A percentile compares a stretch with the other conserved stretches of the same genome.
phyloP scores from a whole-genome alignment of 345 rosid species.

The Mallotus nudiflorus region DNA sequence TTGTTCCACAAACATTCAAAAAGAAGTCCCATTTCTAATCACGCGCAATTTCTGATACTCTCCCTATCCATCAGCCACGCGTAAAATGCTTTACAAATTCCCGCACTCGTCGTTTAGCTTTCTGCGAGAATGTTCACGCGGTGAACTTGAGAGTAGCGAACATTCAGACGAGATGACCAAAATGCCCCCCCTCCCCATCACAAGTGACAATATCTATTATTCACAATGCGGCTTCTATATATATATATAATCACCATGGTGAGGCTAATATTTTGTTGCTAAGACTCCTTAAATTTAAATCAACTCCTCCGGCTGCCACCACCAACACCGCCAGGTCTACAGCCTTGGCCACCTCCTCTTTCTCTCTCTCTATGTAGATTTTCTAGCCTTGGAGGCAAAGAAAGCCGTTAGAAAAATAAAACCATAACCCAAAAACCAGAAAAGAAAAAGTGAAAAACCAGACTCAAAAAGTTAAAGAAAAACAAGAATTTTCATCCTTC shows the following conservation, averaged over 20 bases:
- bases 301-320: background rate
- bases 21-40: too few species aligned
- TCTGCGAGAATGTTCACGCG: background rate
- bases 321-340: background rate
- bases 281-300: background rate
- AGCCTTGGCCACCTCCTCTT: background rate
- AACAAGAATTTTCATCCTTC: background rate
- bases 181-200: conserved; percentile 2
- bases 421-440: background rate
- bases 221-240: background rate
- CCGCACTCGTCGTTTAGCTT: too few species aligned
- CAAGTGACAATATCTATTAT: background rate
- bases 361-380: background rate
- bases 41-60: too few species aligned
- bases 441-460: background rate
- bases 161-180: too few species aligned
- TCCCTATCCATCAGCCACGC: too few species aligned
- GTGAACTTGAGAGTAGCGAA: too few species aligned
- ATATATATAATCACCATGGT: background rate
- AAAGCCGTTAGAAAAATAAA: background rate
- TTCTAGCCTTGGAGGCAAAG: background rate
- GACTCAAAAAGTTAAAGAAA: too few species aligned
- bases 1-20: too few species aligned
- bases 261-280: too few species aligned
- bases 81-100: too few species aligned